Percentiles rank a stretch among this genome's conserved stretches.
phyloP scores from a whole-genome alignment of 1,284 basidiomycete species.

The Binderoboletus segoi region DNA sequence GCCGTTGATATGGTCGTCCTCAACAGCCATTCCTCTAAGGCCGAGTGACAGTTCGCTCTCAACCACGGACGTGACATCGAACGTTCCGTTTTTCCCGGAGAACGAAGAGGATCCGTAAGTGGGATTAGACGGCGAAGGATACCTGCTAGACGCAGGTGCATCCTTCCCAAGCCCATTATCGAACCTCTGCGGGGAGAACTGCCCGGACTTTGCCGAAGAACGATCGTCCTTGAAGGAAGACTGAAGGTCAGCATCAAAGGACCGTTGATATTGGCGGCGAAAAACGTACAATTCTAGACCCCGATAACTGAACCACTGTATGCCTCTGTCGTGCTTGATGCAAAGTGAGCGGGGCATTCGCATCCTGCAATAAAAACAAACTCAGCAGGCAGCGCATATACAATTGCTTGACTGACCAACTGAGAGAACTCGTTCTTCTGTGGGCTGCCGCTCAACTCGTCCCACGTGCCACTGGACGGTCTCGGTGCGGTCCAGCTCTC shows the following conservation, averaged over 20 bases:
- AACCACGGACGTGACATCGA: slow-evolving; percentile 49
- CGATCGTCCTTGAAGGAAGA: slow-evolving; percentile 50
- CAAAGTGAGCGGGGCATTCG: slow-evolving; percentile 40
- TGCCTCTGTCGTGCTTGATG: slow-evolving; percentile 56
- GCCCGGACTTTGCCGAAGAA: slow-evolving; percentile 46
- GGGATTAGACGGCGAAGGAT: slow-evolving; percentile 48
- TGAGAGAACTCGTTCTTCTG: slow-evolving; percentile 53
- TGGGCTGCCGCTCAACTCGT: slow-evolving; percentile 52
- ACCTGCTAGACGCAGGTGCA: slow-evolving; percentile 40
- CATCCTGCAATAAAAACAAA: slow-evolving; percentile 31
- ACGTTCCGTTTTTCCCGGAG: slow-evolving; percentile 37
- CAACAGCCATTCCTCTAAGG: slow-evolving; percentile 67
- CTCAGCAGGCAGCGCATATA: slow-evolving; percentile 12
- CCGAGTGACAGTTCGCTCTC: slow-evolving; percentile 59
- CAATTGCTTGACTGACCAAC: slow-evolving; percentile 39
- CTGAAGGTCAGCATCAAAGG: slow-evolving; percentile 15
- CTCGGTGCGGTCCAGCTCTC: slow-evolving; percentile 60
- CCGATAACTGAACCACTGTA: slow-evolving; percentile 44
- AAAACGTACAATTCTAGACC: slow-evolving; percentile 45
- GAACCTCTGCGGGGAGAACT: slow-evolving; percentile 58
- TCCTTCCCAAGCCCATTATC: slow-evolving; percentile 49
- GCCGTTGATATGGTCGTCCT: slow-evolving; percentile 53
- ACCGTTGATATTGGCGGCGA: slow-evolving; percentile 10
- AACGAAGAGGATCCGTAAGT: slow-evolving; percentile 41
- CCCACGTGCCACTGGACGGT: slow-evolving; percentile 61